Conservation (phyloP, 352 stramenopile genomes). For the Globisporangium spiculum region DNA sequence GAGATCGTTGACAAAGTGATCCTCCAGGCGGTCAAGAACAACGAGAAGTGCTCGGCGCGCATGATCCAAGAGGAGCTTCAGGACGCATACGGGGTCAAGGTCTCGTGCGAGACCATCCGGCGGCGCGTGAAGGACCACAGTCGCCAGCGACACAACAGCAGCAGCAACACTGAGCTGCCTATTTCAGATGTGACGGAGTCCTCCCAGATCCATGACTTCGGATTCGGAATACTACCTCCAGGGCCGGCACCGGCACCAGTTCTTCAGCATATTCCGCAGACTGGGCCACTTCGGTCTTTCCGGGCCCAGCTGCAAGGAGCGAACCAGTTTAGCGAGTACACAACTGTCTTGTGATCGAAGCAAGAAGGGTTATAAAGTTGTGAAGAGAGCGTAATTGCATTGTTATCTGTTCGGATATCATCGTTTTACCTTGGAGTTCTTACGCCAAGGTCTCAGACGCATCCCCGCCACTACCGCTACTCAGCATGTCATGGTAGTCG, state of each 20-base stretch:
- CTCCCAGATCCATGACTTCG: background rate
- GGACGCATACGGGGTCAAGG: constrained; percentile 40
- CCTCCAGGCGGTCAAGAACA: constrained; percentile 48
- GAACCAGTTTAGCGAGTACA: constrained; percentile 8
- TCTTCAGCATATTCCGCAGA: background rate
- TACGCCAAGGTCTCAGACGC: too few relatives aligned
- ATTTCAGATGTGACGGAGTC: background rate
- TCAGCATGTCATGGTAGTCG: constrained; percentile 9
- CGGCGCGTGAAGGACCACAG: constrained; percentile 64
- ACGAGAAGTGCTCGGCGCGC: constrained; percentile 55
- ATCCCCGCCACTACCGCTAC: too few relatives aligned
- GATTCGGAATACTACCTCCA: background rate
- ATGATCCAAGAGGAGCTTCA: constrained; percentile 59
- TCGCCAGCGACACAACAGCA: constrained; percentile 20
- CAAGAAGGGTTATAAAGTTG: background rate
- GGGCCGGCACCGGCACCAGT: background rate
- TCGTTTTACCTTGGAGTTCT: background rate
- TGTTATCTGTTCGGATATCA: too few relatives aligned
- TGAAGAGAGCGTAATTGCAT: background rate
- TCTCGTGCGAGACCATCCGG: constrained; percentile 72
- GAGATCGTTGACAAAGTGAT: constrained; percentile 66
- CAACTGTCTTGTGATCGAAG: constrained; percentile 7
- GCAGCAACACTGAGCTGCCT: background rate
- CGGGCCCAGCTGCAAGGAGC: constrained; percentile 8
- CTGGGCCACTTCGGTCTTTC: constrained; percentile 8